Evolutionary conservation across 768 basidiomycete genomes (phyloP).

Genomic region (Saitozyma podzolica): DNA sequence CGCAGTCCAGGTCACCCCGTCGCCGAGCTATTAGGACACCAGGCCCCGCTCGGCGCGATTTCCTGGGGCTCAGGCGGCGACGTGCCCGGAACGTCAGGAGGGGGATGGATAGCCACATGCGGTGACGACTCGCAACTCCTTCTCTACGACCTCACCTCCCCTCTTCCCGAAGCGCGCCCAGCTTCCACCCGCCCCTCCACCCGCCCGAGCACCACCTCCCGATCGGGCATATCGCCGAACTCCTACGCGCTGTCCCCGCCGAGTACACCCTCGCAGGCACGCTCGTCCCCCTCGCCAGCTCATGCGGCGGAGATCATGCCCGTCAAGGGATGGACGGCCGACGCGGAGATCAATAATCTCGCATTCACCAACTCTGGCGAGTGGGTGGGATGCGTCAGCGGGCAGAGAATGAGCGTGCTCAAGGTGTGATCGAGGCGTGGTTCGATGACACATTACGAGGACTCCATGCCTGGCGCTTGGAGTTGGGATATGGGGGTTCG

Average conservation of each 20-base stretch:
- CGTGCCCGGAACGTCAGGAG: slow-evolving; percentile 55
- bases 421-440: slow-evolving; percentile 20
- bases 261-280: slow-evolving; percentile 17
- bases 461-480: slow-evolving; percentile 13
- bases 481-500: too few relatives aligned
- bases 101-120: slow-evolving; percentile 80
- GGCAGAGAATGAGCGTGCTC: slow-evolving; percentile 42
- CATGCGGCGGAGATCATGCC: slow-evolving; percentile 34
- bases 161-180: slow-evolving; percentile 32
- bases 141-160: slow-evolving; percentile 75
- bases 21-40: slow-evolving; percentile 82
- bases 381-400: slow-evolving; percentile 50
- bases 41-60: slow-evolving; percentile 76
- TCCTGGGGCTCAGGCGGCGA: slow-evolving; percentile 75
- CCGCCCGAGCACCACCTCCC: slow-evolving; percentile 2
- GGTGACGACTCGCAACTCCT: slow-evolving; percentile 94
- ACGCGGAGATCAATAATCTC: slow-evolving; percentile 47
- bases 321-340: slow-evolving; percentile 37
- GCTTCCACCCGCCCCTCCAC: slow-evolving; percentile 47
- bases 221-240: slow-evolving; percentile 4
- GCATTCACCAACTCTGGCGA: slow-evolving; percentile 42
- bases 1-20: slow-evolving; percentile 93
- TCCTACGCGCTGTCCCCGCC: slow-evolving; percentile 24
- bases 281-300: slow-evolving; percentile 18
- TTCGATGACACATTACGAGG: not conserved